Evolutionary conservation across 345 rosid genomes (phyloP), one percentile per base, ranked within the genome.

Genomic region (Sisymbrium irio): DNA sequence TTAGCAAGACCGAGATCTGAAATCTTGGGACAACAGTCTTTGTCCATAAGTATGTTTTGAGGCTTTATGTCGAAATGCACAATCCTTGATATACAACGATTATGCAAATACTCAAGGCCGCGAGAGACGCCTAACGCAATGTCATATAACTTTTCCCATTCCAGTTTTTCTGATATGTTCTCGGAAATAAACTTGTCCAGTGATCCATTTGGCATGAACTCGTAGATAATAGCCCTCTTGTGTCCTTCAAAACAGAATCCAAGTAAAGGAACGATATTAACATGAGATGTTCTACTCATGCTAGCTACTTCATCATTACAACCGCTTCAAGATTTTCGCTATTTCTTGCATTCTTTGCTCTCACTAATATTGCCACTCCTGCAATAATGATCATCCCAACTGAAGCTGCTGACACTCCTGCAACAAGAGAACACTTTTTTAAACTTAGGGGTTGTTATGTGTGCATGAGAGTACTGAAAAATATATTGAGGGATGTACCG

Each of bases 1-100:
- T 78, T 81, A 0, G 88, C 81, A 6, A 85, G 88, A 4, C 88
- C 86, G 1, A 85, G 83, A 56, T 85, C 86, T 1, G 81, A 77
- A 9, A 79, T 81, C 15, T 85, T 83, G 0, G 85, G 88, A 15
- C 19, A 33, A 9, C 81, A 71, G 9, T 74, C 28, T 3, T 77
- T 50, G 40, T 83, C 80, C n/a, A n/a, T n/a, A n/a, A n/a, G n/a
- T n/a, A n/a, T n/a, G n/a, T n/a, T n/a, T n/a, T n/a, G n/a, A n/a
- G 35, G 35, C 35, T 32, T 32, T 32, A 32, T 32, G 35, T 32
- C 35, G 35, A 32, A 32, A 32, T 32, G 35, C 35, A 32, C 35
- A 32, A 32, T 32, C 35, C 35, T 32, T 32, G 35, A 32, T 4
- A 32, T 7, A 6, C 35, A 32, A 6, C 35, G 35, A 6, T 32